phyloP scores from a whole-genome alignment of 176 grass and related monocot species.

The Avena insularis region DNA sequence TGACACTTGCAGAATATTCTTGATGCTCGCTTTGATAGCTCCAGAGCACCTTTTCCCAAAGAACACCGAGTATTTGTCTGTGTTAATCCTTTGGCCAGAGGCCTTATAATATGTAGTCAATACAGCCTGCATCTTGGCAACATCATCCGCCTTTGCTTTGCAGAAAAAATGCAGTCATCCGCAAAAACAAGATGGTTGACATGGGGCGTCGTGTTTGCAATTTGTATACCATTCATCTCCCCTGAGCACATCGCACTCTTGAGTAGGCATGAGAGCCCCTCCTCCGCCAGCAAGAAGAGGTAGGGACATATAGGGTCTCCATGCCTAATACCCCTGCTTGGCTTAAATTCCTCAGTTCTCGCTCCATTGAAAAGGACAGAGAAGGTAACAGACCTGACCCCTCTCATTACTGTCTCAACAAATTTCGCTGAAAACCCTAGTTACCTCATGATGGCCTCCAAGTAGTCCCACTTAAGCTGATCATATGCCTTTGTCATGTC shows the following conservation, averaged over 20 bases:
- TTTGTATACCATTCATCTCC: not conserved
- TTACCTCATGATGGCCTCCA: no score
- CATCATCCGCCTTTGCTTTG: no score
- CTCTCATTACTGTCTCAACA: not conserved
- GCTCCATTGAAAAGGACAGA: not conserved
- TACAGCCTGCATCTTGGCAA: no score
- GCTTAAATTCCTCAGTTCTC: not conserved
- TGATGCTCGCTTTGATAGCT: not conserved
- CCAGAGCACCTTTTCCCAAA: no score
- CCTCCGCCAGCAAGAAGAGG: no score
- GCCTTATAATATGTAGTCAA: no score
- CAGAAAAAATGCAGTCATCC: no score
- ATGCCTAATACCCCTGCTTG: not conserved
- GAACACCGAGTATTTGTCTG: no score
- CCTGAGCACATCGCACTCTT: not conserved
- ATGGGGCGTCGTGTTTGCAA: not conserved
- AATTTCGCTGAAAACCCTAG: not conserved
- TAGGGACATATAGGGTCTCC: no score
- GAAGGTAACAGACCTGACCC: not conserved
- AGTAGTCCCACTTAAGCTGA: no score
- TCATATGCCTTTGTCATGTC: not conserved
- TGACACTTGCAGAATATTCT: not conserved
- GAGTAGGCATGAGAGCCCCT: not conserved
- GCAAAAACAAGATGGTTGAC: not conserved
- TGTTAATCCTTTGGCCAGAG: no score